Evolutionary conservation across 2,329 filamentous ascomycete genomes (phyloP).

Genomic region (Colletotrichum sp.): DNA sequence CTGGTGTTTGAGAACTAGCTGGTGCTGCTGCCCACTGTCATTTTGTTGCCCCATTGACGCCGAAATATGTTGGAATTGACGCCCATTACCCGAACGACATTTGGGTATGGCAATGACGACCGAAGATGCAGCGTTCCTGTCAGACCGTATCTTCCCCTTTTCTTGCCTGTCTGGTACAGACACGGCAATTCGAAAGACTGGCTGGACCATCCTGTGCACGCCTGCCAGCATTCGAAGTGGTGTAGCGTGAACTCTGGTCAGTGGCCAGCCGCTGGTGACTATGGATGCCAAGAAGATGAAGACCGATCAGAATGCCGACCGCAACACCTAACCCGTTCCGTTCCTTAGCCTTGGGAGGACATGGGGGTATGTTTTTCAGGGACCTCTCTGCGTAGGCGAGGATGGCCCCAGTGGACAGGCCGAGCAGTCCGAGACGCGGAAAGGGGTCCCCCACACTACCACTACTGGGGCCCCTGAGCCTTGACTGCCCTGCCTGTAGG

Average conservation of each 20-base stretch:
- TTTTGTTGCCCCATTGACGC: slow-evolving; percentile 19
- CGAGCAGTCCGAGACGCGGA: slow-evolving; percentile 3
- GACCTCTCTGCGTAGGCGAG: background rate
- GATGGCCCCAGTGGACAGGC: slow-evolving; percentile 1
- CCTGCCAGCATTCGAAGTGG: background rate
- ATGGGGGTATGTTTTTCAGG: background rate
- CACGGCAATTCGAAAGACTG: background rate
- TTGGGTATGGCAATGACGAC: background rate
- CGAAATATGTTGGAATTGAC: slow-evolving; percentile 7
- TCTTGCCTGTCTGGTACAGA: background rate
- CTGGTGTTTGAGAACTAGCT: background rate
- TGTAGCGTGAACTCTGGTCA: background rate
- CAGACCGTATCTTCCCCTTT: background rate
- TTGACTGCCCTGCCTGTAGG: background rate
- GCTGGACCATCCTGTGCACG: background rate
- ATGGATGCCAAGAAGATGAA: background rate
- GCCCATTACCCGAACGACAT: slow-evolving; percentile 6
- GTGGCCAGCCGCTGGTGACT: background rate
- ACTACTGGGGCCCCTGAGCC: background rate
- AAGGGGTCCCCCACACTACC: slow-evolving; percentile 12
- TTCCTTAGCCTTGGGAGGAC: background rate
- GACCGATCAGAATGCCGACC: background rate
- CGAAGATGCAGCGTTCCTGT: slow-evolving; percentile 9
- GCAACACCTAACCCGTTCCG: background rate
- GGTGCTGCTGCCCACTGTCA: background rate